Percentiles rank a stretch among this genome's conserved stretches.
phyloP scores from a whole-genome alignment of 2,329 filamentous ascomycete species.

The Penicillium sp. region DNA sequence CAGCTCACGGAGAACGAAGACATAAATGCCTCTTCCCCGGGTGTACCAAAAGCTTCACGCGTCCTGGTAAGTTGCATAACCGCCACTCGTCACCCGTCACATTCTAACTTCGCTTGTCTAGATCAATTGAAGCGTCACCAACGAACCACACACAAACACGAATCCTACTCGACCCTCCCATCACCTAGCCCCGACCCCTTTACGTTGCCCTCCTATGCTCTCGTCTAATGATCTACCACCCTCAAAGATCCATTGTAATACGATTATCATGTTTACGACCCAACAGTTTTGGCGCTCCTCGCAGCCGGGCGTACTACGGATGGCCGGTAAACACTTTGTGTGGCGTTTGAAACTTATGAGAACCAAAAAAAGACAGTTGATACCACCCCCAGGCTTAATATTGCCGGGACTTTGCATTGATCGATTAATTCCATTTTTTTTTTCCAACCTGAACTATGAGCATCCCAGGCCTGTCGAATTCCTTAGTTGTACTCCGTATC shows the following conservation, averaged over 20 bases:
- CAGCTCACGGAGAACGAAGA: constrained; percentile 44
- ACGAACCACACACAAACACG: constrained; percentile 39
- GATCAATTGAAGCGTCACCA: constrained; percentile 46
- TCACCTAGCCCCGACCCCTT: constrained; percentile 29
- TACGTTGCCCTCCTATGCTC: constrained; percentile 18
- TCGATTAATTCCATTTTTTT: neutral
- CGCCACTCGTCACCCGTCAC: too few relatives aligned
- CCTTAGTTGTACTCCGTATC: too few relatives aligned
- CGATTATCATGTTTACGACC: constrained; percentile 12
- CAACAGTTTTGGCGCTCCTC: constrained; percentile 2
- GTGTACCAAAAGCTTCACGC: constrained; percentile 47
- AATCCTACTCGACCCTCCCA: constrained; percentile 15
- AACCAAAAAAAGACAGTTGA: constrained; percentile 2
- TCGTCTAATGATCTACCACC: constrained; percentile 13
- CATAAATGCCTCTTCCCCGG: constrained; percentile 43
- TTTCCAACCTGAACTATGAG: neutral
- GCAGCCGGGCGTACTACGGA: constrained; percentile 10
- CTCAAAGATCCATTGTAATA: neutral
- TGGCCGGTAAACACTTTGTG: neutral
- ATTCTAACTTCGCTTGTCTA: constrained; percentile 14
- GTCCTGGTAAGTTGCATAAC: constrained; percentile 37
- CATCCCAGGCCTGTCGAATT: too few relatives aligned
- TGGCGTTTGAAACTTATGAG: constrained; percentile 5
- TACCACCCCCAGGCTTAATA: constrained; percentile 1
- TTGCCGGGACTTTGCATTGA: neutral